phyloP scores from a whole-genome alignment of 2,329 filamentous ascomycete genomes.

The Colletotrichum viniferum region DNA sequence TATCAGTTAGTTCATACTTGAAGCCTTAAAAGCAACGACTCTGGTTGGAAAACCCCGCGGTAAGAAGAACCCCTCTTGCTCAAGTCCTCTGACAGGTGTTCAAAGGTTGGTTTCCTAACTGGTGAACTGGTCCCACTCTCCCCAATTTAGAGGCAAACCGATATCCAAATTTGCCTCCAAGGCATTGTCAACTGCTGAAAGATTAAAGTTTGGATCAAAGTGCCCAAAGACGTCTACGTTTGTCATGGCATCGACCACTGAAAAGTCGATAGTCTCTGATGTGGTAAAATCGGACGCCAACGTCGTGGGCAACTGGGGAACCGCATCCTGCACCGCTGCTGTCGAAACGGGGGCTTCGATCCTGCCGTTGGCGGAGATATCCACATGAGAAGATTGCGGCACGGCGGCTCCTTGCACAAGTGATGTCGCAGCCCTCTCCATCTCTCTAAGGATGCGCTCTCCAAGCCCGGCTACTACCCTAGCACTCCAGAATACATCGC shows the following conservation, averaged over 20 bases:
- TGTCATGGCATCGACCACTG: constrained; percentile 45
- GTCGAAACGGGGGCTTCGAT: neutral
- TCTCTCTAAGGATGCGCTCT: constrained; percentile 58
- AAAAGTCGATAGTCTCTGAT: constrained; percentile 41
- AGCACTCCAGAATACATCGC: constrained; percentile 63
- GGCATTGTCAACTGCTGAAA: constrained; percentile 58
- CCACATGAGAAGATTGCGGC: neutral
- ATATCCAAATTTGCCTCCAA: constrained; percentile 61
- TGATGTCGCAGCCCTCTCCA: constrained; percentile 57
- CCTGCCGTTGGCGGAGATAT: neutral
- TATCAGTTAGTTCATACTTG: neutral
- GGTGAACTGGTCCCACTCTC: constrained; percentile 44
- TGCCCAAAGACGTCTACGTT: constrained; percentile 60
- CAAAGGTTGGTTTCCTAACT: neutral
- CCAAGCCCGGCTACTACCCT: constrained; percentile 59
- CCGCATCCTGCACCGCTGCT: constrained; percentile 19
- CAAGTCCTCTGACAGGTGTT: neutral
- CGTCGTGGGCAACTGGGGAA: neutral
- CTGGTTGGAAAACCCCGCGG: neutral
- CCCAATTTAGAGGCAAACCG: constrained; percentile 57
- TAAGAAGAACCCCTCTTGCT: neutral
- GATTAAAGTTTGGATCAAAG: constrained; percentile 59
- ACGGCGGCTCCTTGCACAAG: constrained; percentile 28
- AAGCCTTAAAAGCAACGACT: neutral
- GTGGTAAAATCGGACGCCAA: constrained; percentile 21